Conservation (phyloP, 495 filamentous ascomycete genomes). For the Penicillium malachiteum region DNA sequence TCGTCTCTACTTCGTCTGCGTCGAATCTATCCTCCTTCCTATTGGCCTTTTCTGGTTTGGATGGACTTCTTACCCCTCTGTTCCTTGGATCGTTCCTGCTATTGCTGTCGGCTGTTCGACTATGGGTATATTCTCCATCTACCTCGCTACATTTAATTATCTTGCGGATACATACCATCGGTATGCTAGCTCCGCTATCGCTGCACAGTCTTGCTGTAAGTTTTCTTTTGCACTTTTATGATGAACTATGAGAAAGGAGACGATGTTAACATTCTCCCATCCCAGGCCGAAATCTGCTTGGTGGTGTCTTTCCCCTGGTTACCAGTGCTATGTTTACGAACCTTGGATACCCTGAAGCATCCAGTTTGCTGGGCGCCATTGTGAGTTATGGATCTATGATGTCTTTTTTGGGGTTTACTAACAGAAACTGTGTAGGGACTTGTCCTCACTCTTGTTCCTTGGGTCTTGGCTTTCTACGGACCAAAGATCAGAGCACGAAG, state of each 20-base stretch:
- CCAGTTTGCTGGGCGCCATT: slow-evolving; percentile 73
- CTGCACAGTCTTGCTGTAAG: slow-evolving; percentile 76
- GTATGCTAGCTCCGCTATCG: slow-evolving; percentile 82
- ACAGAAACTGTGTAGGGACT: slow-evolving; percentile 41
- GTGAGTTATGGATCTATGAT: slow-evolving; percentile 24
- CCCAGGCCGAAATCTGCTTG: slow-evolving; percentile 73
- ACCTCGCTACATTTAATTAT: slow-evolving; percentile 91
- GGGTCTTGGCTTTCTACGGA: slow-evolving; percentile 81
- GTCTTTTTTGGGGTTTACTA: slow-evolving; percentile 4
- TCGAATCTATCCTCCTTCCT: slow-evolving; percentile 67
- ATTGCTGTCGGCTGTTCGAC: slow-evolving; percentile 71
- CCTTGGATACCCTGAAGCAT: slow-evolving; percentile 70
- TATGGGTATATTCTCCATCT: slow-evolving; percentile 86
- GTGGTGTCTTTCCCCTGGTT: slow-evolving; percentile 78
- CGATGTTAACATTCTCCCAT: too few relatives aligned
- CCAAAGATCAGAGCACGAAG: slow-evolving; percentile 74
- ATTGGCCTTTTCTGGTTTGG: slow-evolving; percentile 82
- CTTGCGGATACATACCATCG: slow-evolving; percentile 86
- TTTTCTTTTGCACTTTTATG: not conserved
- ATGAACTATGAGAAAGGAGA: too few relatives aligned
- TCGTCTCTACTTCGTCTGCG: slow-evolving; percentile 79
- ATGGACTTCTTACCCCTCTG: slow-evolving; percentile 64
- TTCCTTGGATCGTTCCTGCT: slow-evolving; percentile 77
- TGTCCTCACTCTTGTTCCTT: slow-evolving; percentile 74
- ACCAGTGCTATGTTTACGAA: slow-evolving; percentile 68